Conservation (phyloP, 2,329 filamentous ascomycete genomes). For the Fusarium sp. region DNA sequence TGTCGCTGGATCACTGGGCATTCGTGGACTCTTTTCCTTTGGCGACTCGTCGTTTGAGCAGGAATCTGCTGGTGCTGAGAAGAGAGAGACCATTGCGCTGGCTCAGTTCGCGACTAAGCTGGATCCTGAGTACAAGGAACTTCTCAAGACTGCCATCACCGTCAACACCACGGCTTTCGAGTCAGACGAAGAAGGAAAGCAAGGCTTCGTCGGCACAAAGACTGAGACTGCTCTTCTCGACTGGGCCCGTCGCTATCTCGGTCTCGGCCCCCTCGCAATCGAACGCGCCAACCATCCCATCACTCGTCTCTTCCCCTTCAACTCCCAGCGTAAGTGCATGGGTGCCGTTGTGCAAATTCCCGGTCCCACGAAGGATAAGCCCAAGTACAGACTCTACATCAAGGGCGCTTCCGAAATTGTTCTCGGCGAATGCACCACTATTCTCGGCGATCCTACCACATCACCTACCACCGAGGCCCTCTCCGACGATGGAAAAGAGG, state of each 20-base stretch:
- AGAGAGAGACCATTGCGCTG: slow-evolving; percentile 7
- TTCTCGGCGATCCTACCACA: slow-evolving; percentile 64
- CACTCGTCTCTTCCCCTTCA: slow-evolving; percentile 63
- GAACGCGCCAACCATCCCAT: slow-evolving; percentile 58
- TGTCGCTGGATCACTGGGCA: slow-evolving; percentile 67
- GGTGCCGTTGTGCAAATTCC: slow-evolving; percentile 62
- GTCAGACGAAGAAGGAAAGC: slow-evolving; percentile 55
- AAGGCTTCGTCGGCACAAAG: slow-evolving; percentile 63
- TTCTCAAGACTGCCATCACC: slow-evolving; percentile 48
- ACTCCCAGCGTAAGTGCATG: slow-evolving; percentile 66
- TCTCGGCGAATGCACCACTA: slow-evolving; percentile 58
- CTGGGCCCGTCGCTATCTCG: slow-evolving; percentile 60
- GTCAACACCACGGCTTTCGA: slow-evolving; percentile 70
- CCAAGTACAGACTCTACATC: slow-evolving; percentile 59
- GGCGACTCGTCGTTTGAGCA: slow-evolving; percentile 55
- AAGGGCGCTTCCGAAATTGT: slow-evolving; percentile 69
- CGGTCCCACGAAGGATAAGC: slow-evolving; percentile 40
- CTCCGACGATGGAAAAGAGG: slow-evolving; percentile 59
- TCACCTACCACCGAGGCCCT: slow-evolving; percentile 10
- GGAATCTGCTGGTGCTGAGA: slow-evolving; percentile 28
- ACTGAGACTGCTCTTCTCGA: slow-evolving; percentile 65
- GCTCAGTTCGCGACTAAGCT: slow-evolving; percentile 20
- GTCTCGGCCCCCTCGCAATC: slow-evolving; percentile 57
- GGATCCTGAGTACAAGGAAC: slow-evolving; percentile 23
- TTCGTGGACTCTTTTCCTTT: slow-evolving; percentile 47